These are phyloP conservation scores for Vaccinium vitisidaea DNA, from an alignment of 148 eudicot genomes.

Conservation along the genomic window DNA sequence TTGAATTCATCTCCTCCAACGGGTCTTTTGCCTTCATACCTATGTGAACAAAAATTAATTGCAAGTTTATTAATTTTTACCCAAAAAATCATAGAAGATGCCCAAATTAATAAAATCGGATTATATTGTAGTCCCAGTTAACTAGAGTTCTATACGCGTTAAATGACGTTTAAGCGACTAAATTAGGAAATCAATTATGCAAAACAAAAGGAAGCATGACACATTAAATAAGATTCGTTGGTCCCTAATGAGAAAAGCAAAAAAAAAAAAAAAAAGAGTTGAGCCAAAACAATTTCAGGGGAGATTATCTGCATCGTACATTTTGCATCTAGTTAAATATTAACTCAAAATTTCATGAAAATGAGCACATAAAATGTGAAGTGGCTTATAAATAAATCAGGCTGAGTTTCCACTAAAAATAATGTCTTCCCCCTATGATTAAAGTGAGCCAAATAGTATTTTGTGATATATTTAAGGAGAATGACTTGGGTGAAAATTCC, in stretches of 20 bases:
- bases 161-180: neutral
- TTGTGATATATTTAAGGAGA: no score
- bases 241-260: neutral
- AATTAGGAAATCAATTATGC: neutral
- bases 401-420: no score
- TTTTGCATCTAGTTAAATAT: neutral
- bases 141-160: neutral
- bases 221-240: neutral
- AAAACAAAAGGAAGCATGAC: neutral
- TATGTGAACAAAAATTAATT: neutral
- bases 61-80: neutral
- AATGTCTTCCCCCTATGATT: no score
- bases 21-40: constrained; percentile 25
- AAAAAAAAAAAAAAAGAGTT: neutral
- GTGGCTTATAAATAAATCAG: neutral
- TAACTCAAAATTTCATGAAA: neutral
- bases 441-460: no score
- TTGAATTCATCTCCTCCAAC: constrained; percentile 29
- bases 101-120: neutral
- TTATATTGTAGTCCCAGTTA: no score
- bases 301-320: neutral
- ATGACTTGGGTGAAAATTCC: no score
- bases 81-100: neutral
- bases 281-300: neutral
- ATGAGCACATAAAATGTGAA: neutral